Evolutionary conservation across 2,329 filamentous ascomycete species (phyloP).

Genomic region (Hansfordia pulvinata): DNA sequence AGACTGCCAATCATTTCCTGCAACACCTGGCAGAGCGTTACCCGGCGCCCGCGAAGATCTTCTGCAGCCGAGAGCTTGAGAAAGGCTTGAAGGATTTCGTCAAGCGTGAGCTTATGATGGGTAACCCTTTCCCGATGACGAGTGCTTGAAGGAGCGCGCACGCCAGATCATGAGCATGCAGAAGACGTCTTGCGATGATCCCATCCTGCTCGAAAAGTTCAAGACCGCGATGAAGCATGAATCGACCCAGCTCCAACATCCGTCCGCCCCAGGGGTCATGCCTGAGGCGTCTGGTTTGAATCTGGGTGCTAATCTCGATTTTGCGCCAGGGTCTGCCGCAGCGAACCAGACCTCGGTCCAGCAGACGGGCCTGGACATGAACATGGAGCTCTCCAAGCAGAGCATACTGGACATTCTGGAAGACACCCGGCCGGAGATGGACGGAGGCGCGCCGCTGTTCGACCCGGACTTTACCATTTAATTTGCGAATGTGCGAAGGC

Average conservation of each 20-base stretch:
- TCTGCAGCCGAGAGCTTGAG: conserved; percentile 46
- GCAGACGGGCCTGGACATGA: conserved; percentile 8
- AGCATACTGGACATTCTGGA: conserved; percentile 16
- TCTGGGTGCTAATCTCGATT: conserved; percentile 1
- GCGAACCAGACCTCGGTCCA: conserved; percentile 5
- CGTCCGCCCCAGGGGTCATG: neutral
- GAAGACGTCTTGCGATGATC: conserved; percentile 40
- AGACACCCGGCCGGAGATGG: conserved; percentile 11
- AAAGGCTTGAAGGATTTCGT: conserved; percentile 36
- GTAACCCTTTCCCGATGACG: conserved; percentile 32
- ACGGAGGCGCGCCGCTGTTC: too few species aligned
- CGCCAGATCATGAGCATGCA: conserved; percentile 30
- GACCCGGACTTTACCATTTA: too few species aligned
- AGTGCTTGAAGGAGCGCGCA: conserved; percentile 29
- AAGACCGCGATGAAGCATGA: conserved; percentile 25
- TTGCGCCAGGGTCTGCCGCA: neutral
- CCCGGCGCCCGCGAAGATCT: conserved; percentile 33
- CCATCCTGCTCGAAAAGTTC: conserved; percentile 37
- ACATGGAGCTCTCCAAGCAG: conserved; percentile 10
- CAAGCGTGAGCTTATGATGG: conserved; percentile 20
- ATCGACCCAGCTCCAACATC: conserved; percentile 1
- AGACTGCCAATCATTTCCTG: conserved; percentile 33
- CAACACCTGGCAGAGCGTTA: conserved; percentile 28
- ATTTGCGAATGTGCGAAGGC: too few species aligned
- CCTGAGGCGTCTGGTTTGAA: neutral